Percentiles rank a stretch among this genome's conserved stretches.
These are phyloP conservation scores for Austroboletus niveus DNA, from an alignment of 1,284 basidiomycete species.

Conservation along the genomic window DNA sequence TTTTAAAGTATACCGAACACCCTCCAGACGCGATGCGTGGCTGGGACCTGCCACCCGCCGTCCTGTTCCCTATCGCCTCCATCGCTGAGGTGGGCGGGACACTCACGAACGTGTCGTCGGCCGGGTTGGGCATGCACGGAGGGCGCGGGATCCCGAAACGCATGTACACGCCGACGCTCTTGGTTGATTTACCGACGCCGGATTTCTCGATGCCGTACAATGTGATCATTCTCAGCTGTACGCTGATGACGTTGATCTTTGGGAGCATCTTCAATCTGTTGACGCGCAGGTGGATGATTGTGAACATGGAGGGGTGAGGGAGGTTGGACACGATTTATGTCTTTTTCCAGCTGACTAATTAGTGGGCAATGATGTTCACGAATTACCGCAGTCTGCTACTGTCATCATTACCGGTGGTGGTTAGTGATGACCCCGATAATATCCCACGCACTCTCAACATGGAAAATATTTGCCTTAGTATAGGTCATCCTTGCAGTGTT, in stretches of 20 bases:
- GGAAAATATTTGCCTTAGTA: no score
- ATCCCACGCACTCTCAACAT: no score
- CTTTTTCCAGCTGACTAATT: no score
- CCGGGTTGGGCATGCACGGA: neutral
- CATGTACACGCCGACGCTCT: slow-evolving; percentile 78
- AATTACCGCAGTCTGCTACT: no score
- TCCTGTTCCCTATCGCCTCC: slow-evolving; percentile 53
- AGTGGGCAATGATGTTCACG: no score
- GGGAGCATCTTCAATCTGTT: slow-evolving; percentile 89
- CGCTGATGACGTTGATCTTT: slow-evolving; percentile 90
- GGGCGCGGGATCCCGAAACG: slow-evolving; percentile 24
- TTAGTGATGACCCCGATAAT: no score
- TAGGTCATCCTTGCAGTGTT: no score
- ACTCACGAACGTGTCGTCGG: slow-evolving; percentile 6
- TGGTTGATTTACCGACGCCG: slow-evolving; percentile 91
- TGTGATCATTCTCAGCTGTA: slow-evolving; percentile 94
- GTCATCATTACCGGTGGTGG: no score
- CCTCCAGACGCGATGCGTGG: slow-evolving; percentile 94
- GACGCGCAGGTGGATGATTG: slow-evolving; percentile 75
- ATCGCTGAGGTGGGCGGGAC: neutral
- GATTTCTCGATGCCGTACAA: slow-evolving; percentile 99
- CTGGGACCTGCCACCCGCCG: slow-evolving; percentile 86
- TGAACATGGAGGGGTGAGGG: slow-evolving; percentile 33
- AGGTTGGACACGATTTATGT: neutral
- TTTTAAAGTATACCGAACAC: slow-evolving; percentile 93